Percentiles rank a stretch among this genome's conserved stretches.
Evolutionary conservation across 2,329 filamentous ascomycete genomes (phyloP).

Genomic region (Penicillium sp.): DNA sequence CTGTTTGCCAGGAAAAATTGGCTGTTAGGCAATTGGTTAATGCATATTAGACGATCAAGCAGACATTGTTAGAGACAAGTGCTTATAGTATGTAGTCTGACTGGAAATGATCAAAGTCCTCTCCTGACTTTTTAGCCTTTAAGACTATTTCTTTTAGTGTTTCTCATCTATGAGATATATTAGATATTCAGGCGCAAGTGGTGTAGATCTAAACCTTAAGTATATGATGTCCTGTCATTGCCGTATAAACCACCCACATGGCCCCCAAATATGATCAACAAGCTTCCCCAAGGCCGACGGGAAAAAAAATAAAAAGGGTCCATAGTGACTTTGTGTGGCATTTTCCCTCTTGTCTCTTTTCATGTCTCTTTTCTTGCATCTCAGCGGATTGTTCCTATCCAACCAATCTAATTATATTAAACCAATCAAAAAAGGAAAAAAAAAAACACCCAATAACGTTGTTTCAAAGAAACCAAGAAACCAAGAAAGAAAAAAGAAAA

Average conservation of each 20-base stretch:
- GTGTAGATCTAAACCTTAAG: neutral
- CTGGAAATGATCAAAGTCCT: neutral
- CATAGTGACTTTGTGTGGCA: neutral
- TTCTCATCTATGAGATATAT: too few species aligned
- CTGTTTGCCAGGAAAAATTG: neutral
- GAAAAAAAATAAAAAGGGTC: neutral
- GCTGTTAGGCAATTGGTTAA: neutral
- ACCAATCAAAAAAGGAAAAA: neutral
- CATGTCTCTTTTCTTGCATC: neutral
- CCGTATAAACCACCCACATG: neutral
- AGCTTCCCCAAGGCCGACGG: neutral
- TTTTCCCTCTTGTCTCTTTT: neutral
- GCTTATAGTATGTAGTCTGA: neutral
- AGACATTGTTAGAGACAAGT: neutral
- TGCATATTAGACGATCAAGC: neutral
- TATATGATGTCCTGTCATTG: too few species aligned
- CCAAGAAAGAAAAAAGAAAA: neutral
- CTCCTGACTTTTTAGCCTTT: neutral
- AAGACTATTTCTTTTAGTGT: neutral
- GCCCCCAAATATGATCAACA: neutral
- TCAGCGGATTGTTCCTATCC: neutral
- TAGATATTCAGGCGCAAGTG: neutral
- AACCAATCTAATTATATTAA: neutral
- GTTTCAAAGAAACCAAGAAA: neutral
- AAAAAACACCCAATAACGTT: neutral